Conservation (phyloP, 2,329 filamentous ascomycete species). For the Lasiodiplodia gonubiensis region DNA sequence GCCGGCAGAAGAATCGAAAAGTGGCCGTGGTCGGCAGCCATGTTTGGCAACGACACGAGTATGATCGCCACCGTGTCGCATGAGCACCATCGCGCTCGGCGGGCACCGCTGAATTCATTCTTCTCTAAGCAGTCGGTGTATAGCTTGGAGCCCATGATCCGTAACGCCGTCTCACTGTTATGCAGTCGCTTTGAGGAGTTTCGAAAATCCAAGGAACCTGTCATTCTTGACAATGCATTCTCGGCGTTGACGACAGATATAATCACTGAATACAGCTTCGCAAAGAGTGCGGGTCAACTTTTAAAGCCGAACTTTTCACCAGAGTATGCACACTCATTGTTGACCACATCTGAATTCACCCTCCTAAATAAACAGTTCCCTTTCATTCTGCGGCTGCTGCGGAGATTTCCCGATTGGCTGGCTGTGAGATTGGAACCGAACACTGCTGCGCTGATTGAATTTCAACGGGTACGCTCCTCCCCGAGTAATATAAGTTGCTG, state of each 20-base stretch:
- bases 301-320: constrained; percentile 32
- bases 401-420: constrained; percentile 4
- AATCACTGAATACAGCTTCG: constrained; percentile 35
- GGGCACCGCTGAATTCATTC: constrained; percentile 35
- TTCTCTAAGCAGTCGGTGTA: constrained; percentile 37
- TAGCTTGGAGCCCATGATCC: constrained; percentile 34
- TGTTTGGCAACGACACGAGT: constrained; percentile 30
- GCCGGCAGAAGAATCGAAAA: constrained; percentile 29
- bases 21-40: constrained; percentile 31
- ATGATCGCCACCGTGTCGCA: constrained; percentile 32
- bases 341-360: constrained; percentile 6
- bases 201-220: constrained; percentile 17
- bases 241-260: constrained; percentile 31
- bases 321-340: neutral
- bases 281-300: constrained; percentile 31
- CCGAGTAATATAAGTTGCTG: neutral
- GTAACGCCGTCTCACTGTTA: constrained; percentile 33
- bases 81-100: constrained; percentile 33
- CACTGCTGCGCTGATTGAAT: neutral
- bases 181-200: constrained; percentile 30
- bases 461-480: neutral
- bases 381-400: constrained; percentile 6
- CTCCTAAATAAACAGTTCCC: constrained; percentile 26
- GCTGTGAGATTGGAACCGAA: constrained; percentile 12
- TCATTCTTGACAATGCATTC: constrained; percentile 25